phyloP scores from a whole-genome alignment of 2,329 filamentous ascomycete genomes.

The Herpotrichia juniperi region DNA sequence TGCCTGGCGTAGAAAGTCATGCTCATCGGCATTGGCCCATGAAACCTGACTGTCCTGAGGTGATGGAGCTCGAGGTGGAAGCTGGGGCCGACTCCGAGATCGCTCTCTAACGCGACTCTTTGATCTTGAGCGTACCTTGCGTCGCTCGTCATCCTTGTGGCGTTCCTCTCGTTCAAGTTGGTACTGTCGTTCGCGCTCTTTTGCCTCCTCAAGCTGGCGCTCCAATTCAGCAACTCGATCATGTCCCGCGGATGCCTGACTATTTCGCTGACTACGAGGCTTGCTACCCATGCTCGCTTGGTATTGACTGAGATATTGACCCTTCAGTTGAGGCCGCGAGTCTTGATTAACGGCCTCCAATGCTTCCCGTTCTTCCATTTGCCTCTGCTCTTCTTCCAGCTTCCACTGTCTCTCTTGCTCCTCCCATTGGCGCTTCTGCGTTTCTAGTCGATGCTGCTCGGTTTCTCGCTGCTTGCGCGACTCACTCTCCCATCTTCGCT shows the following conservation, averaged over 20 bases:
- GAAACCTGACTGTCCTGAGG: slow-evolving; percentile 62
- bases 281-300: slow-evolving; percentile 67
- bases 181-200: slow-evolving; percentile 70
- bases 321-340: slow-evolving; percentile 71
- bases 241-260: slow-evolving; percentile 61
- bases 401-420: slow-evolving; percentile 80
- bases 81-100: slow-evolving; percentile 41
- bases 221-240: slow-evolving; percentile 82
- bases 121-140: slow-evolving; percentile 45
- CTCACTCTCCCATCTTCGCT: slow-evolving; percentile 71
- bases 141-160: slow-evolving; percentile 42
- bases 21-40: slow-evolving; percentile 69
- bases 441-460: slow-evolving; percentile 65
- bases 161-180: slow-evolving; percentile 64
- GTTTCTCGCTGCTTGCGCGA: slow-evolving; percentile 64
- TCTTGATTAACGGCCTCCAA: slow-evolving; percentile 72
- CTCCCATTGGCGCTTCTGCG: slow-evolving; percentile 76
- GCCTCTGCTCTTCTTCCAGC: slow-evolving; percentile 73
- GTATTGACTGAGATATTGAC: slow-evolving; percentile 87
- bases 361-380: slow-evolving; percentile 74
- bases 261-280: slow-evolving; percentile 42
- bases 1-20: slow-evolving; percentile 66
- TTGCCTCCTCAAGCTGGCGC: slow-evolving; percentile 69
- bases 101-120: slow-evolving; percentile 42
- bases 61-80: slow-evolving; percentile 46